Evolutionary conservation across 371 early-diverging fungal species (phyloP).

Genomic region (Haplosporangium sp.): DNA sequence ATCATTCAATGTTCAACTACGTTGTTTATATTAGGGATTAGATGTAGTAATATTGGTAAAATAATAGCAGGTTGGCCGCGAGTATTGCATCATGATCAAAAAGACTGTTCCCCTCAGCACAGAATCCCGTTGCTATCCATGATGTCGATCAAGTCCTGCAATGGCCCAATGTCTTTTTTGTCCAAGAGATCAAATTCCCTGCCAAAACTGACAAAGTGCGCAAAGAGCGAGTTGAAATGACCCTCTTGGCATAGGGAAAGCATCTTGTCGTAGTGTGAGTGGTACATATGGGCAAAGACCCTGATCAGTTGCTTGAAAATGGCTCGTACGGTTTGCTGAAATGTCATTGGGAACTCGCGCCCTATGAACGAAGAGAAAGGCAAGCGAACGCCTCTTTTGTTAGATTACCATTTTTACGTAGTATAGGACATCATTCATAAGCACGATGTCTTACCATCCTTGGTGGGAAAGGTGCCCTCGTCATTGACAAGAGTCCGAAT

Average conservation of each 20-base stretch:
- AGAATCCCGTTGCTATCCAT: conserved; percentile 65
- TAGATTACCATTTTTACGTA: background rate
- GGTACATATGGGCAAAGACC: conserved; percentile 94
- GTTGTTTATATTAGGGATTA: no score
- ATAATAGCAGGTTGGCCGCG: no score
- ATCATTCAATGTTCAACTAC: no score
- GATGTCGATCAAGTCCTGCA: conserved; percentile 81
- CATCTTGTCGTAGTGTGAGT: conserved; percentile 89
- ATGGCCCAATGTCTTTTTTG: conserved; percentile 87
- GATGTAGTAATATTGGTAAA: no score
- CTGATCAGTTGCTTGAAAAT: conserved; percentile 90
- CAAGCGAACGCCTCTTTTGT: background rate
- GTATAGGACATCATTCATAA: background rate
- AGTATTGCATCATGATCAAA: no score
- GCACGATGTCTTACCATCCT: conserved; percentile 35
- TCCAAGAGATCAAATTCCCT: conserved; percentile 93
- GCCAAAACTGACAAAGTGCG: conserved; percentile 93
- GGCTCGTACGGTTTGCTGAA: conserved; percentile 70
- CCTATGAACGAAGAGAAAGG: conserved; percentile 36
- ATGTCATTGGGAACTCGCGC: conserved; percentile 85
- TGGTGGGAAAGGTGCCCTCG: conserved; percentile 64
- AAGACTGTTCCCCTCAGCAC: conserved; percentile 26
- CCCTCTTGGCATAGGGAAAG: conserved; percentile 84
- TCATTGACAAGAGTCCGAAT: conserved; percentile 89
- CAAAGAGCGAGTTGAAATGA: conserved; percentile 94